Evolutionary conservation across 2,329 filamentous ascomycete genomes (phyloP), one percentile per base, ranked within the genome.

Genomic region (Microcera coccophila): DNA sequence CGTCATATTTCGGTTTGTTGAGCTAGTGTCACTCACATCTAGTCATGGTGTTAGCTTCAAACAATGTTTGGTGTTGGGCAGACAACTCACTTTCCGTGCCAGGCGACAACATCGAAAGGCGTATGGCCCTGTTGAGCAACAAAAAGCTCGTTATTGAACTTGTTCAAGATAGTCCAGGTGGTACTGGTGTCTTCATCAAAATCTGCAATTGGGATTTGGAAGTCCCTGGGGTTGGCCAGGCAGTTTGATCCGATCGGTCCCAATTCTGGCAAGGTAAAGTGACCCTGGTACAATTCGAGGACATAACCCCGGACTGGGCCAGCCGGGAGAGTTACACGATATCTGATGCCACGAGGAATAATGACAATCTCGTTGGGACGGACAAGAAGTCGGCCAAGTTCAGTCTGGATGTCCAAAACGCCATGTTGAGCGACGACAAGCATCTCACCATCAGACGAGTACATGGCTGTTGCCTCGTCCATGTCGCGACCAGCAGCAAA

Each of bases 371-470:
- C 87, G 62, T 85, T 84, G 2, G 85, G 85, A 40, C 86, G 76
- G n/a, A 90, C 81, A 32, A 87, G 75, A 5, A 91, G 69, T 58
- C 75, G 78, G 35, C 87, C 87, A 36, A 90, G 72, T 64, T 91
- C 87, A 1, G 87, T 91, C 56, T 83, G 78, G 48, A 91, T 84
- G 57, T 90, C 85, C 29, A 91, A 68, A 14, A 75, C 74, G 2
- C 87, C 87, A 49, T 86, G 78, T 61, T 91, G 87, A 2, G 84
- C 75, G 12, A 91, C 84, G 49, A 91, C 82, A 42, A 90, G 66
- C 55, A 88, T 78, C 61, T 91, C 87, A 10, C 87, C 87, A 60
- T 91, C 87, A 0, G 88, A 84, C 4, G 85, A 90, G 72, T 91
- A 94, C 62, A 90, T 93, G 0, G 87, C 87, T 37, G 84, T 74